These are phyloP conservation scores for Pilatotrama ljubarskyi DNA, from an alignment of 768 basidiomycete genomes.

Conservation along the genomic window DNA sequence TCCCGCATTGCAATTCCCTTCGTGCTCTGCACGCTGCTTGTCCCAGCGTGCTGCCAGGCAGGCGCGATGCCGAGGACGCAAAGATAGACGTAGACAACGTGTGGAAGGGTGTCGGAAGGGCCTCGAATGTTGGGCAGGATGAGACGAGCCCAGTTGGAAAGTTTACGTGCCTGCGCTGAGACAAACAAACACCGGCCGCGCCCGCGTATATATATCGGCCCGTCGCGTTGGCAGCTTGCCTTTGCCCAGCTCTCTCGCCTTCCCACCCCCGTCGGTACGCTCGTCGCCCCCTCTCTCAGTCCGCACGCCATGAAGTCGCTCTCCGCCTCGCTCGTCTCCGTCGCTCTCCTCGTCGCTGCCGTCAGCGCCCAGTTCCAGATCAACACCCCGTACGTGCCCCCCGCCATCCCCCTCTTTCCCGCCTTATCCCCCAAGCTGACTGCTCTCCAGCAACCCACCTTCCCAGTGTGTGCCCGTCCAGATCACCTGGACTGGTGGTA, in stretches of 20 bases:
- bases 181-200: constrained; percentile 21
- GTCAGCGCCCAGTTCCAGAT: constrained; percentile 54
- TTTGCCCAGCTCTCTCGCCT: constrained; percentile 31
- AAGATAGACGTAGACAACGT: background rate
- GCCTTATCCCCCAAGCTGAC: constrained; percentile 8
- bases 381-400: constrained; percentile 69
- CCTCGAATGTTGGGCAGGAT: constrained; percentile 1
- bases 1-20: background rate
- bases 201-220: constrained; percentile 22
- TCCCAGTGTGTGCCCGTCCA: constrained; percentile 53
- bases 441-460: constrained; percentile 40
- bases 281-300: constrained; percentile 18
- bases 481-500: constrained; percentile 58
- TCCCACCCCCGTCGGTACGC: constrained; percentile 20
- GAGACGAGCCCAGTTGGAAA: constrained; percentile 3
- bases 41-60: background rate
- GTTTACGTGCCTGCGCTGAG: constrained; percentile 14
- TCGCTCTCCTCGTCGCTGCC: constrained; percentile 39
- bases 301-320: constrained; percentile 44
- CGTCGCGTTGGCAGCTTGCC: constrained; percentile 26
- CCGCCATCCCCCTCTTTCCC: constrained; percentile 1
- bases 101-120: background rate
- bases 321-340: constrained; percentile 40
- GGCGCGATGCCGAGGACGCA: background rate
- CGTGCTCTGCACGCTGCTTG: background rate